Evolutionary conservation across 306 rosid species (phyloP).

Genomic region (Ormosia emarginata): DNA sequence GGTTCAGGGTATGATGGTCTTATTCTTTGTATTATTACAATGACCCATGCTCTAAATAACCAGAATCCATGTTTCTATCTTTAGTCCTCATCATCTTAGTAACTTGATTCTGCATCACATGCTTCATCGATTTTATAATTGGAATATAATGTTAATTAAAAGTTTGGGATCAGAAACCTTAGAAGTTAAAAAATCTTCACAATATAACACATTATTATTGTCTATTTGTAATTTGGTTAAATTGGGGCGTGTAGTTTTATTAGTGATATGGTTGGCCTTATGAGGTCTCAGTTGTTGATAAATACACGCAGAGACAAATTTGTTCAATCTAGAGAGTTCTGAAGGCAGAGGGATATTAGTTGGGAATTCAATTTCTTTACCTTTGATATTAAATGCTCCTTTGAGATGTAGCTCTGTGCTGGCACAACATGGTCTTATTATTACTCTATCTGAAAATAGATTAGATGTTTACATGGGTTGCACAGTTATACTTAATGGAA

Average conservation of each 20-base stretch:
- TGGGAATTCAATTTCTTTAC: not conserved
- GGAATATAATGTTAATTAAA: not conserved
- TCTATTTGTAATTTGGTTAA: not conserved
- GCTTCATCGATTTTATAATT: not conserved
- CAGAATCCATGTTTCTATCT: not conserved
- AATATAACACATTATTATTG: not conserved
- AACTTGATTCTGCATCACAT: not conserved
- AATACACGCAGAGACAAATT: not conserved
- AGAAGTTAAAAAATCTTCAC: not conserved
- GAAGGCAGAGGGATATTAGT: not conserved
- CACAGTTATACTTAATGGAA: conserved; percentile 1
- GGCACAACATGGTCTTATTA: not conserved
- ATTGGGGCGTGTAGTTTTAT: not conserved
- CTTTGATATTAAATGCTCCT: not conserved
- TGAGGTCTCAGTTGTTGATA: not conserved
- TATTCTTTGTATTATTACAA: not conserved
- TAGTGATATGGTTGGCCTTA: not conserved
- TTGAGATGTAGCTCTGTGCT: not conserved
- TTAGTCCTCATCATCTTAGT: not conserved
- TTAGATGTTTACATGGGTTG: not conserved
- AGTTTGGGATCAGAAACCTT: not conserved
- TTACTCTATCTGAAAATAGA: not conserved
- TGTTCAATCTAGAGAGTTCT: not conserved
- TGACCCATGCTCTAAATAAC: not conserved
- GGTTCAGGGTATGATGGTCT: not conserved